A percentile compares a stretch with the other conserved stretches of the same genome.
These are phyloP conservation scores for Herpetospermum pedunculosum DNA, from an alignment of 306 rosid species.

Conservation along the genomic window DNA sequence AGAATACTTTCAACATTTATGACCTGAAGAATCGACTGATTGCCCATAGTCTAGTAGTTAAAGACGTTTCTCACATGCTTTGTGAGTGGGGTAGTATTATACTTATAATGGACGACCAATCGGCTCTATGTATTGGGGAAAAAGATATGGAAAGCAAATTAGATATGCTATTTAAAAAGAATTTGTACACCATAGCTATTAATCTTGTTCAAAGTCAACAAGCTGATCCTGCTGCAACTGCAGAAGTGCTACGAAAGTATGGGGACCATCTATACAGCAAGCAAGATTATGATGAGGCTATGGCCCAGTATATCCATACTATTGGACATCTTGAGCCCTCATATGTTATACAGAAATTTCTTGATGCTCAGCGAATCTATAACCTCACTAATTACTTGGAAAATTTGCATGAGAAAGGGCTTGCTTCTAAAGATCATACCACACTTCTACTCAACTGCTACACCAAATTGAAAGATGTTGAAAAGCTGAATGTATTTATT, in stretches of 20 bases:
- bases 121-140: slow-evolving; percentile 88
- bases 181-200: slow-evolving; percentile 81
- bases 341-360: slow-evolving; percentile 88
- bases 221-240: slow-evolving; percentile 97
- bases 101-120: slow-evolving; percentile 76
- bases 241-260: slow-evolving; percentile 90
- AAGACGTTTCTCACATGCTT: slow-evolving; percentile 90
- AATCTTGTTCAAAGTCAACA: slow-evolving; percentile 97
- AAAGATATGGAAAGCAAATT: slow-evolving; percentile 99
- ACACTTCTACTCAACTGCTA: slow-evolving; percentile 89
- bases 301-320: slow-evolving; percentile 86
- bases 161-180: slow-evolving; percentile 95
- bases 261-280: slow-evolving; percentile 89
- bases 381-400: slow-evolving; percentile 97
- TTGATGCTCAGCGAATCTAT: slow-evolving; percentile 96
- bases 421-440: slow-evolving; percentile 96
- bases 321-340: slow-evolving; percentile 99
- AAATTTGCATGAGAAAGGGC: slow-evolving; percentile 91
- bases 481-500: slow-evolving; percentile 69
- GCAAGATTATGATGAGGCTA: slow-evolving; percentile 95
- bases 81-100: slow-evolving; percentile 96
- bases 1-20: slow-evolving; percentile 72
- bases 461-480: slow-evolving; percentile 94
- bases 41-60: slow-evolving; percentile 72
- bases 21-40: slow-evolving; percentile 87